phyloP scores from a whole-genome alignment of 768 basidiomycete species.

The Trametes coccinea region DNA sequence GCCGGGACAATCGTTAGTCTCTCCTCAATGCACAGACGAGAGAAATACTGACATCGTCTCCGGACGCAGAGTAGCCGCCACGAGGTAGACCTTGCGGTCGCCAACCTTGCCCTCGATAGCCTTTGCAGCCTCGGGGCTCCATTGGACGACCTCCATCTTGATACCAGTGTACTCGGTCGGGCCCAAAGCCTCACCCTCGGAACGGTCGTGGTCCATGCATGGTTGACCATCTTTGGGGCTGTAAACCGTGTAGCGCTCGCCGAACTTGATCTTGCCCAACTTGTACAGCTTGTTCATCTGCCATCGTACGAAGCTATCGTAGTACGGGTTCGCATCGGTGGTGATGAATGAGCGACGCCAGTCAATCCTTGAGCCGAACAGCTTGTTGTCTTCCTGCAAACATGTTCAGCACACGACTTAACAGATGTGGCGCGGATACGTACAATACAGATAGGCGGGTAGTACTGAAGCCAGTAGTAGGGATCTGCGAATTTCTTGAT shows the following conservation, averaged over 20 bases:
- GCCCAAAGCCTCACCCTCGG: slow-evolving; percentile 90
- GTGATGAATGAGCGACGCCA: slow-evolving; percentile 96
- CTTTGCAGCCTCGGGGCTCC: slow-evolving; percentile 69
- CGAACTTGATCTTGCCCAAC: slow-evolving; percentile 94
- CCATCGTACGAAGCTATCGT: slow-evolving; percentile 96
- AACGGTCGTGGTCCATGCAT: slow-evolving; percentile 99
- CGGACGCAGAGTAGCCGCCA: slow-evolving; percentile 94
- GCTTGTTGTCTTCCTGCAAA: slow-evolving; percentile 66
- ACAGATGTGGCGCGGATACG: slow-evolving; percentile 28
- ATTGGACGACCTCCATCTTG: slow-evolving; percentile 91
- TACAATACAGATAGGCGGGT: slow-evolving; percentile 93
- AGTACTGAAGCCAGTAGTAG: slow-evolving; percentile 88
- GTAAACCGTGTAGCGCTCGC: slow-evolving; percentile 97
- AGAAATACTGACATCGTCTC: slow-evolving; percentile 84
- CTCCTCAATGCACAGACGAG: background rate
- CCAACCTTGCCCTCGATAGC: slow-evolving; percentile 68
- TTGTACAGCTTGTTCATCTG: slow-evolving; percentile 91
- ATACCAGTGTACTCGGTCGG: slow-evolving; percentile 95
- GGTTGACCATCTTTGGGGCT: slow-evolving; percentile 98
- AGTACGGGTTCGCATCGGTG: slow-evolving; percentile 95
- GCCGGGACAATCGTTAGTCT: no score
- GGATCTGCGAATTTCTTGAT: slow-evolving; percentile 98
- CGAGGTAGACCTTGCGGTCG: slow-evolving; percentile 82
- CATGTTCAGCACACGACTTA: slow-evolving; percentile 23
- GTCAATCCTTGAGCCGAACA: slow-evolving; percentile 93